Conservation (phyloP, 345 rosid genomes). For the Linum trigynum region DNA sequence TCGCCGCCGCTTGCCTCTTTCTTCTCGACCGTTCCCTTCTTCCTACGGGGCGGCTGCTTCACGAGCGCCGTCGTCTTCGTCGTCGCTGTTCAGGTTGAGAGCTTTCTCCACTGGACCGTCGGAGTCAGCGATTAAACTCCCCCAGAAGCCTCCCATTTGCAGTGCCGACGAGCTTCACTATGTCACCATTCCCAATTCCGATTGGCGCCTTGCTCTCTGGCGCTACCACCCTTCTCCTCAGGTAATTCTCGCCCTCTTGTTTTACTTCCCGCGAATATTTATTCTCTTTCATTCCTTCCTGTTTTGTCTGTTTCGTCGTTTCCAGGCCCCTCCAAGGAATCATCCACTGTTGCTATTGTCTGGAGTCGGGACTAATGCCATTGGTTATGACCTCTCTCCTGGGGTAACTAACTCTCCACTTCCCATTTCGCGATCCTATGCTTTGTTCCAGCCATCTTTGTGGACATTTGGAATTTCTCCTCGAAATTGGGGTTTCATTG, state of each 20-base stretch:
- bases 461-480: neutral
- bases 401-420: slow-evolving; percentile 27
- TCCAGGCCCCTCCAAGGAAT: slow-evolving; percentile 64
- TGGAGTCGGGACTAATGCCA: slow-evolving; percentile 93
- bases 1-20: slow-evolving; percentile 12
- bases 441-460: neutral
- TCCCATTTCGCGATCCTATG: neutral
- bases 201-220: slow-evolving; percentile 90
- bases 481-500: neutral
- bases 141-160: slow-evolving; percentile 57
- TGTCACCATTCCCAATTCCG: slow-evolving; percentile 54
- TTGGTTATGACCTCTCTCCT: slow-evolving; percentile 89
- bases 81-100: slow-evolving; percentile 13
- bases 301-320: neutral
- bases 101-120: slow-evolving; percentile 28
- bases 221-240: slow-evolving; percentile 52
- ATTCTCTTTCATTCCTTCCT: neutral
- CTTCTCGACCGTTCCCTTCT: neutral
- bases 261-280: neutral
- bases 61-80: neutral
- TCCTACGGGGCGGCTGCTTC: neutral
- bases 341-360: slow-evolving; percentile 85
- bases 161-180: slow-evolving; percentile 94
- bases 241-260: slow-evolving; percentile 14
- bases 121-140: slow-evolving; percentile 15